These are phyloP conservation scores for Porogramme epimiltina DNA, from an alignment of 1,284 basidiomycete genomes.

Conservation along the genomic window DNA sequence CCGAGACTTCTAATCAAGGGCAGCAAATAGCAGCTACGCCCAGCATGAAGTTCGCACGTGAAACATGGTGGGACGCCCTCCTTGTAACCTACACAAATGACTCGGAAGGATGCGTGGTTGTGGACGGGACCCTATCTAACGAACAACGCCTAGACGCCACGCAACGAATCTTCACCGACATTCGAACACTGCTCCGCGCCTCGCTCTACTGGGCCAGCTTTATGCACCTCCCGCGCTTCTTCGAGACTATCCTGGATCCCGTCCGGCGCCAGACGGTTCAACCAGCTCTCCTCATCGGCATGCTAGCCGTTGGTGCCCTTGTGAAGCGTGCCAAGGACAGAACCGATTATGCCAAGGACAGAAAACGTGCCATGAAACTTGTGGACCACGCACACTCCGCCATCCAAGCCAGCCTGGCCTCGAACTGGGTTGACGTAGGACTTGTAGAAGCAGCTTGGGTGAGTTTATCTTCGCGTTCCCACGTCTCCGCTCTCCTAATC, in stretches of 20 bases:
- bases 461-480: slow-evolving; percentile 22
- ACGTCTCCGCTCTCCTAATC: background rate
- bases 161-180: slow-evolving; percentile 50
- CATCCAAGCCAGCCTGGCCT: slow-evolving; percentile 67
- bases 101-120: slow-evolving; percentile 16
- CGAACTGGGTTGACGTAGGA: slow-evolving; percentile 68
- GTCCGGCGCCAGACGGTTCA: slow-evolving; percentile 55
- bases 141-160: slow-evolving; percentile 47
- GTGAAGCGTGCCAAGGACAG: slow-evolving; percentile 68
- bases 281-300: slow-evolving; percentile 62
- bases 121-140: slow-evolving; percentile 29
- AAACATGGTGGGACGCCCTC: slow-evolving; percentile 78
- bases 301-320: slow-evolving; percentile 65
- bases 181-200: slow-evolving; percentile 61
- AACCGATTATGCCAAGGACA: slow-evolving; percentile 37
- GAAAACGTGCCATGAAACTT: slow-evolving; percentile 56
- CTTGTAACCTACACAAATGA: slow-evolving; percentile 53
- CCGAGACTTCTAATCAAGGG: slow-evolving; percentile 23
- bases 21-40: slow-evolving; percentile 38
- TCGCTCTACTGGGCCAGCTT: slow-evolving; percentile 74
- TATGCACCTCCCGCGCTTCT: slow-evolving; percentile 68
- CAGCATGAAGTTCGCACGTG: slow-evolving; percentile 61
- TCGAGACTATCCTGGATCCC: slow-evolving; percentile 57
- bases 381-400: slow-evolving; percentile 66
- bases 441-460: slow-evolving; percentile 78